Conservation (phyloP, 352 stramenopile genomes). For the Phytopythium mirpurense region DNA sequence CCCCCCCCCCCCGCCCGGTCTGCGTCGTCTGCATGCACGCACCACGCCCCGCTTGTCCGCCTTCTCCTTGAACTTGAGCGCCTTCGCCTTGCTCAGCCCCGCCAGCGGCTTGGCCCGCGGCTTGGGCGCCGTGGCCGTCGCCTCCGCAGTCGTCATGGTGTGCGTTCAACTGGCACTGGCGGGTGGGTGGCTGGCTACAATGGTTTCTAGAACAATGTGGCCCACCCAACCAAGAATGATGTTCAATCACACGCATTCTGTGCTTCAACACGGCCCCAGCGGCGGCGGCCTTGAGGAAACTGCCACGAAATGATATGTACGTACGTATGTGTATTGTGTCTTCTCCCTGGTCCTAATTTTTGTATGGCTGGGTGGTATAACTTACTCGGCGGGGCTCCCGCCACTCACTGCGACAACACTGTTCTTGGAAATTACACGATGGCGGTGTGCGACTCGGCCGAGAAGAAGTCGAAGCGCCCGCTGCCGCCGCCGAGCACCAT, state of each 20-base stretch:
- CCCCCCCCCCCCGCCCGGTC: no score
- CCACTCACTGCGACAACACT: background rate
- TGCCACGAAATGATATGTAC: background rate
- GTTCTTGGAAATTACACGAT: background rate
- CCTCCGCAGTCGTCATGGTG: constrained; percentile 7
- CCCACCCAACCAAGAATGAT: background rate
- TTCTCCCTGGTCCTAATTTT: constrained; percentile 3
- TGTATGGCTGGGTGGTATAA: constrained; percentile 2
- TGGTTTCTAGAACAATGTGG: background rate
- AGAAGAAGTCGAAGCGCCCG: constrained; percentile 32
- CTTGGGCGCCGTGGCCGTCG: constrained; percentile 4
- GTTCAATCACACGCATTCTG: background rate
- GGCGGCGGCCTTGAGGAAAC: background rate
- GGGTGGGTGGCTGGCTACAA: no score
- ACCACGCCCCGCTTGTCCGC: constrained; percentile 45
- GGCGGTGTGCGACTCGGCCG: constrained; percentile 9
- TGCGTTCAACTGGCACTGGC: background rate
- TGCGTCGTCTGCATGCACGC: no score
- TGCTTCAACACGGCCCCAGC: background rate
- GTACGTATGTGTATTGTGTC: background rate
- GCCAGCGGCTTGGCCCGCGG: constrained; percentile 18
- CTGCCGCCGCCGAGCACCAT: constrained; percentile 14
- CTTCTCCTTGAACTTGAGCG: constrained; percentile 49
- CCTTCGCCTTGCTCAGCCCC: constrained; percentile 36
- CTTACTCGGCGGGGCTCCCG: background rate